Percentiles rank a stretch among this genome's conserved stretches.
Conservation (phyloP, 305 asterid genomes). For the Fraxinus greggii region DNA sequence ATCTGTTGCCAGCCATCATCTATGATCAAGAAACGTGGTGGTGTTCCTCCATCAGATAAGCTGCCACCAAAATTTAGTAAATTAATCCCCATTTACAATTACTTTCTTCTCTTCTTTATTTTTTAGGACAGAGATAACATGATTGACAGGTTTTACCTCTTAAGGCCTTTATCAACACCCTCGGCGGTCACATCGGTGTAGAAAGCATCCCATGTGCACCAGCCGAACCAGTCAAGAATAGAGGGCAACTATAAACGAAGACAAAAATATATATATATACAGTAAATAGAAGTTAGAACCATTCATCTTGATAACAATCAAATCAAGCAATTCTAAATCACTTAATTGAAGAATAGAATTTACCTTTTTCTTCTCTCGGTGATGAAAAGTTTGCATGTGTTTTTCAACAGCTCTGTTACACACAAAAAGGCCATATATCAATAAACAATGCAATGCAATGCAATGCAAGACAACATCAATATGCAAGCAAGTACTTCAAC, state of each 20-base stretch:
- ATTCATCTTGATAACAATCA: conserved; percentile 5
- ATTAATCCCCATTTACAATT: neutral
- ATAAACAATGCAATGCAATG: neutral
- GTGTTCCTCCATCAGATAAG: conserved; percentile 84
- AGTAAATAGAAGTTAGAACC: conserved; percentile 1
- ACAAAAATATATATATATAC: conserved; percentile 11
- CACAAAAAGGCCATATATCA: conserved; percentile 2
- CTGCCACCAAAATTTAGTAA: conserved; percentile 37
- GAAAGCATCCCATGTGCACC: conserved; percentile 99
- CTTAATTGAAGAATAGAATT: neutral
- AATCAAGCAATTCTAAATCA: conserved; percentile 6
- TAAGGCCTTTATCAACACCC: conserved; percentile 90
- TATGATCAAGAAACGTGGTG: conserved; percentile 87
- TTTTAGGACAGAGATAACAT: neutral
- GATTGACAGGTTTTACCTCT: conserved; percentile 45
- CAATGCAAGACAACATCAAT: neutral
- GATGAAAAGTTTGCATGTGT: conserved; percentile 87
- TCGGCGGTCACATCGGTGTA: conserved; percentile 98
- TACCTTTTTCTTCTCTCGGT: conserved; percentile 84
- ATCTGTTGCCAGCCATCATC: conserved; percentile 99
- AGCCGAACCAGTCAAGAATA: conserved; percentile 90
- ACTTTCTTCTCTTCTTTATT: neutral
- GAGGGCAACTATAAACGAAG: conserved; percentile 59
- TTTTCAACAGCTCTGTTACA: conserved; percentile 75
- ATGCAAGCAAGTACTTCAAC: neutral